Evolutionary conservation across 768 basidiomycete species (phyloP), one percentile per base, ranked within the genome.

Genomic region (Lactarius vividus): DNA sequence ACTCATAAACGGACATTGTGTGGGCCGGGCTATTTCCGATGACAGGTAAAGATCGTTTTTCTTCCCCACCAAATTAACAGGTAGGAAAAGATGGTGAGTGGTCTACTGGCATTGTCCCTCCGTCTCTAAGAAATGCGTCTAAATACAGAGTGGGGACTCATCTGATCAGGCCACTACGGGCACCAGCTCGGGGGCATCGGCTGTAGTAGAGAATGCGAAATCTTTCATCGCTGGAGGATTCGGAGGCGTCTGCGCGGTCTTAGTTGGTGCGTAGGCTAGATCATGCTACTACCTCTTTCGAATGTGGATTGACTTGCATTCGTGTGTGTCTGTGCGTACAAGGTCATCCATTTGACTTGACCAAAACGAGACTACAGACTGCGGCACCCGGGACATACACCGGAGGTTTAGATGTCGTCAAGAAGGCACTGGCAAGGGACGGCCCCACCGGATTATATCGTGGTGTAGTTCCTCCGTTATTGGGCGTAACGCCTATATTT

Each of bases 311-410:
- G 33, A 49, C 40, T 8, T 26, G 49, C 33, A 18, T 68, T 57
- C 52, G 13, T 40, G 29, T n/a, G 10, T 58, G 15, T 10, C 20
- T 49, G 16, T 28, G n/a, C 15, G 10, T 31, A 11, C 11, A 46
- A 93, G 96, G 97, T 1, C 97, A 99, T 74, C 97, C 97, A 10
- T 99, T 98, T 75, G 97, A 99, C 78, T 80, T 98, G 73, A 97
- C 93, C 65, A 96, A 96, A 80, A 94, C 92, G n/a, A 85, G 96
- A 53, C 77, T 99, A 67, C 97, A 99, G 77, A 98, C 97, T 6
- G 96, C 97, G 11, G 71, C 85, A 18, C 85, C 90, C 11, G 96
- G 97, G 4, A 82, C 85, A 55, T 99, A 99, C 79, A 94, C 82
- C 46, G 94, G 97, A 52, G 94, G 93, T 1, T 71, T 98, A 26